These are phyloP conservation scores for Allium fistulosum DNA, from an alignment of 106 monocot genomes.

Conservation along the genomic window DNA sequence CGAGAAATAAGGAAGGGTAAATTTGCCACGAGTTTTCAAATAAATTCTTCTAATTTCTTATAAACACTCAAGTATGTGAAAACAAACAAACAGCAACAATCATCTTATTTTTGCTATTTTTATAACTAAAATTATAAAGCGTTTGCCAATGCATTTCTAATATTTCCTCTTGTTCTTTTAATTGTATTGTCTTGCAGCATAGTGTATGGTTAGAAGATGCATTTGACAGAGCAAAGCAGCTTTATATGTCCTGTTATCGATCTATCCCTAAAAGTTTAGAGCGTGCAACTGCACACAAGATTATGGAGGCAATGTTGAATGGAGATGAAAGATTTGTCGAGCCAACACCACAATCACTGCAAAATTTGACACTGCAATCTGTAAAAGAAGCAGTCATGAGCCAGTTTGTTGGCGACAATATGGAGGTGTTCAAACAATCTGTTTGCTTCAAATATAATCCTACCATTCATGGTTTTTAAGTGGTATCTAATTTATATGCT, in stretches of 20 bases:
- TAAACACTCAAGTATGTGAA: too few relatives aligned
- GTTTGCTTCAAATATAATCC: background rate
- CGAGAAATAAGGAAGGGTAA: too few relatives aligned
- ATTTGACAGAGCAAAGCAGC: constrained; percentile 89
- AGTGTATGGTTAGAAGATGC: constrained; percentile 99
- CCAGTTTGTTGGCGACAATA: constrained; percentile 79
- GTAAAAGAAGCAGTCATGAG: constrained; percentile 96
- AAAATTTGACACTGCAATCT: constrained; percentile 65
- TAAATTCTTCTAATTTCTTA: too few relatives aligned
- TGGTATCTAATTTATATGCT: too few relatives aligned
- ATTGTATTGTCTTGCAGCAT: constrained; percentile 50
- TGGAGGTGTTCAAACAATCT: constrained; percentile 57
- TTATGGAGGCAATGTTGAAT: constrained; percentile 96
- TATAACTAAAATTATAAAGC: too few relatives aligned
- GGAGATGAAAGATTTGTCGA: constrained; percentile 95
- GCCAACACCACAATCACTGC: constrained; percentile 81
- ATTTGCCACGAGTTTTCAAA: too few relatives aligned
- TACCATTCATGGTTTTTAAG: too few relatives aligned
- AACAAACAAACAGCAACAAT: too few relatives aligned
- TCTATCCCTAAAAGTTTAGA: constrained; percentile 98
- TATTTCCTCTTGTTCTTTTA: background rate
- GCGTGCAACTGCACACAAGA: constrained; percentile 91
- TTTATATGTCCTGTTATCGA: constrained; percentile 90
- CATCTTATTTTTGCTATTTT: too few relatives aligned
- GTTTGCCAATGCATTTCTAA: too few relatives aligned